Percentiles rank a stretch among this genome's conserved stretches.
Evolutionary conservation across 768 basidiomycete species (phyloP).

Genomic region (Leccinellum rugosiceps): DNA sequence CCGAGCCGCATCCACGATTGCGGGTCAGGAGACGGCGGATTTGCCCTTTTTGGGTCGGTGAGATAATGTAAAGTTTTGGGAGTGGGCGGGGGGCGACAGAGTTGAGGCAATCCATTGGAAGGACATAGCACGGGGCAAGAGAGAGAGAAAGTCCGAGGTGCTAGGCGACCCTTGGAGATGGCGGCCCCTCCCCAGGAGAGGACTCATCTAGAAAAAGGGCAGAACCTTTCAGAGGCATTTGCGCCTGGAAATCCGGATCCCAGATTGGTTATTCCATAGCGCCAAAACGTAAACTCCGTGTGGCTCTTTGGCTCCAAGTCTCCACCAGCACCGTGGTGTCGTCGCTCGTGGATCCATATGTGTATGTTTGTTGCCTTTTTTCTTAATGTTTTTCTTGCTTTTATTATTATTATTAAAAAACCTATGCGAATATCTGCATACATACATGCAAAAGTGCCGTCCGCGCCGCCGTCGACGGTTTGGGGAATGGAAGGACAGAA

Average conservation of each 20-base stretch:
- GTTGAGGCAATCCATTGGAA: slow-evolving; percentile 3
- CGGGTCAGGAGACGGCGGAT: slow-evolving; percentile 8
- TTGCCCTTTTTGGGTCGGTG: slow-evolving; percentile 5
- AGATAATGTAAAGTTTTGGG: background rate
- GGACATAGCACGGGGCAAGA: background rate
- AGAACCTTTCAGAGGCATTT: background rate
- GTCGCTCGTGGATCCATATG: background rate
- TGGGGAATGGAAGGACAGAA: slow-evolving; percentile 1
- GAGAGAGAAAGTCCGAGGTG: background rate
- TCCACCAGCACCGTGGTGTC: background rate
- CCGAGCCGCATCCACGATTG: background rate
- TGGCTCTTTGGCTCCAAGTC: background rate
- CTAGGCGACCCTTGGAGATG: background rate
- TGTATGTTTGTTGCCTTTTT: background rate
- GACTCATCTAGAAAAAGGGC: background rate
- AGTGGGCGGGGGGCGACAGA: background rate
- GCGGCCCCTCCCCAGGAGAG: background rate
- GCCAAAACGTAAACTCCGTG: background rate
- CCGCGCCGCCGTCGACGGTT: slow-evolving; percentile 8
- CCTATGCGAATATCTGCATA: background rate
- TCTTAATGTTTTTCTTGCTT: background rate
- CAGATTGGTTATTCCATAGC: slow-evolving; percentile 15
- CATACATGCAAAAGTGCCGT: background rate
- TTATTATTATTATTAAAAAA: too few relatives aligned
- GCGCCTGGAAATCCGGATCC: background rate